Evolutionary conservation across 192 early-diverging fungal species (phyloP).

Genomic region (Coemansia sp.): DNA sequence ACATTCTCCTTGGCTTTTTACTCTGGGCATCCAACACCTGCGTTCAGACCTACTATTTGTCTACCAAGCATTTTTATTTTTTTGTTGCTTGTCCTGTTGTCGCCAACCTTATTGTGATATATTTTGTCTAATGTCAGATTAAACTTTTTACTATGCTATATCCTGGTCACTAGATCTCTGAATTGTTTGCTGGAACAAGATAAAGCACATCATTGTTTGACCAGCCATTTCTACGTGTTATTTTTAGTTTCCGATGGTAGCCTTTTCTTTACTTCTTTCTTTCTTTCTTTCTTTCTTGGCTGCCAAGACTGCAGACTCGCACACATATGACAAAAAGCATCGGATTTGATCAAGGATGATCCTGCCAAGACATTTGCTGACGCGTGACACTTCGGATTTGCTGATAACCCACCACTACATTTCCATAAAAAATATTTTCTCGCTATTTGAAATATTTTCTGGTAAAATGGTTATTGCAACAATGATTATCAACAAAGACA

Average conservation of each 20-base stretch:
- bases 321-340: background rate
- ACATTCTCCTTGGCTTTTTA: background rate
- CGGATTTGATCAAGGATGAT: background rate
- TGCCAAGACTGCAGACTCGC: background rate
- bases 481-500: background rate
- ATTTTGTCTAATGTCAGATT: background rate
- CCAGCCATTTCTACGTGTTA: background rate
- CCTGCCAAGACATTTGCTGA: background rate
- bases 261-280: background rate
- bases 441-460: no score
- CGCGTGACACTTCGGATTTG: background rate
- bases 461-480: background rate
- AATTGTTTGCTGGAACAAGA: background rate
- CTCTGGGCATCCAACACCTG: background rate
- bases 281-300: background rate
- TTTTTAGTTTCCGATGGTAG: background rate
- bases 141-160: background rate
- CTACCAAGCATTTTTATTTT: background rate
- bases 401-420: background rate
- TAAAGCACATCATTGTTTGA: background rate
- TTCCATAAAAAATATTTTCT: no score
- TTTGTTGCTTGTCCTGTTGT: no score
- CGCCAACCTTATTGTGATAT: background rate
- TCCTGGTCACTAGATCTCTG: background rate
- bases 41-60: background rate